These are phyloP conservation scores for Candida boleticola DNA, from an alignment of 805 yeast genomes.

Conservation along the genomic window DNA sequence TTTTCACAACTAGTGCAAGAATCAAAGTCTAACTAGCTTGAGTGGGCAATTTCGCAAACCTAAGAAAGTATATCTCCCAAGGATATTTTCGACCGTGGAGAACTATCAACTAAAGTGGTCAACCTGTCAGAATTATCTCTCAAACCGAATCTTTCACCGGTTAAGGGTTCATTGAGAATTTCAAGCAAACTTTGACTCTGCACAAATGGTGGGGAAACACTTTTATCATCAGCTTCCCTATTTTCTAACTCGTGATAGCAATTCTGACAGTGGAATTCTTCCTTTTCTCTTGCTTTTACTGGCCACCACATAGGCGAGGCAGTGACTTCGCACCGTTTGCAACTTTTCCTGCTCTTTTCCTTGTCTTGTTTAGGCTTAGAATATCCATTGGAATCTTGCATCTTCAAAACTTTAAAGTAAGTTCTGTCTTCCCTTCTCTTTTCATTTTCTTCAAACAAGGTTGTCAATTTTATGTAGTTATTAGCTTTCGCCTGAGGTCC, in stretches of 20 bases:
- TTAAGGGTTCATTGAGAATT: slow-evolving; percentile 26
- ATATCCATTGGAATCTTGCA: background rate
- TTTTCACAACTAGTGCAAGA: no score
- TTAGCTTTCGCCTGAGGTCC: slow-evolving; percentile 35
- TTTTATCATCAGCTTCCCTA: background rate
- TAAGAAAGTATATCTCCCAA: slow-evolving; percentile 1
- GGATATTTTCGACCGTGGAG: background rate
- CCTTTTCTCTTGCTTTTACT: background rate
- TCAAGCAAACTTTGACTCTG: slow-evolving; percentile 16
- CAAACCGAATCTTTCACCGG: slow-evolving; percentile 33
- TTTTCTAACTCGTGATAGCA: slow-evolving; percentile 2
- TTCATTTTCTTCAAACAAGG: slow-evolving; percentile 14
- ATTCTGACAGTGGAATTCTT: slow-evolving; percentile 1
- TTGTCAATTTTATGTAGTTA: slow-evolving; percentile 24
- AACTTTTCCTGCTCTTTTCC: background rate
- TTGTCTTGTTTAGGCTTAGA: background rate
- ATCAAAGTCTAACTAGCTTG: no score
- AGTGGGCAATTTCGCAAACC: no score
- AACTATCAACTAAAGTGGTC: background rate
- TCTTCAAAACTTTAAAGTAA: background rate
- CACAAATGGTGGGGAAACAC: background rate
- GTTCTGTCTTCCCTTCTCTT: background rate
- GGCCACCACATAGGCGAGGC: slow-evolving; percentile 41
- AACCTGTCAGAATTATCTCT: slow-evolving; percentile 21
- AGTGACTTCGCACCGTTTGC: slow-evolving; percentile 17